Percentiles rank a stretch among this genome's conserved stretches.
These are phyloP conservation scores for Elaphomyces granulatus DNA, from an alignment of 495 filamentous ascomycete genomes.

Conservation along the genomic window DNA sequence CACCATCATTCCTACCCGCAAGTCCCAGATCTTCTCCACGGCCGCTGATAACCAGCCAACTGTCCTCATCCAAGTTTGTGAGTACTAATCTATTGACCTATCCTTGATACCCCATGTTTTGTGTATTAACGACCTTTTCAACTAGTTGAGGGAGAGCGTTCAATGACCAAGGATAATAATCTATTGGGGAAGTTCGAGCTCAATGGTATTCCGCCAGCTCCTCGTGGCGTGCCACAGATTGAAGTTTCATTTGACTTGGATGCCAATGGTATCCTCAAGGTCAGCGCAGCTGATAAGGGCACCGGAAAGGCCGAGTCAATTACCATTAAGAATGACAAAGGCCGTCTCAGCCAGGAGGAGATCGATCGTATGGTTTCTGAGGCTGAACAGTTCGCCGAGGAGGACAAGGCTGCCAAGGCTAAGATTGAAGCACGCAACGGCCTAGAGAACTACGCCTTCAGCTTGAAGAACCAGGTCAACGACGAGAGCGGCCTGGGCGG, in stretches of 20 bases:
- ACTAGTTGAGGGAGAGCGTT: constrained; percentile 75
- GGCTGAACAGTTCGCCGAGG: constrained; percentile 95
- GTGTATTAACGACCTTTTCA: too few relatives aligned
- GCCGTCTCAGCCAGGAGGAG: constrained; percentile 86
- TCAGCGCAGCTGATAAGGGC: constrained; percentile 89
- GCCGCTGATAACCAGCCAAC: constrained; percentile 97
- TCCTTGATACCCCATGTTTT: too few relatives aligned
- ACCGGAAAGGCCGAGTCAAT: constrained; percentile 94
- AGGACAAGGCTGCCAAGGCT: constrained; percentile 93
- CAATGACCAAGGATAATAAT: constrained; percentile 96
- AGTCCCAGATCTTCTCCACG: constrained; percentile 96
- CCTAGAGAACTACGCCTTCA: constrained; percentile 94
- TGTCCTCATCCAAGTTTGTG: constrained; percentile 87
- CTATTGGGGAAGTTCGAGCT: constrained; percentile 95
- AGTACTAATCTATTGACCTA: constrained; percentile 19
- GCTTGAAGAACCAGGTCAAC: constrained; percentile 96
- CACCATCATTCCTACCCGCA: constrained; percentile 90
- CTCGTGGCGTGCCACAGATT: constrained; percentile 93
- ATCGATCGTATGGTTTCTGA: constrained; percentile 97
- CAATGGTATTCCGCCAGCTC: constrained; percentile 84
- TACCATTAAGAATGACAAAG: constrained; percentile 98
- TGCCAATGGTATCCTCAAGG: constrained; percentile 95
- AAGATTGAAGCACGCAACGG: constrained; percentile 92
- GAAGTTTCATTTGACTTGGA: constrained; percentile 97
- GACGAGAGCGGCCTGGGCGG: constrained; percentile 94